Evolutionary conservation across 2,329 filamentous ascomycete genomes (phyloP), one percentile per base, ranked within the genome.

Genomic region (Botrytis squamosa): DNA sequence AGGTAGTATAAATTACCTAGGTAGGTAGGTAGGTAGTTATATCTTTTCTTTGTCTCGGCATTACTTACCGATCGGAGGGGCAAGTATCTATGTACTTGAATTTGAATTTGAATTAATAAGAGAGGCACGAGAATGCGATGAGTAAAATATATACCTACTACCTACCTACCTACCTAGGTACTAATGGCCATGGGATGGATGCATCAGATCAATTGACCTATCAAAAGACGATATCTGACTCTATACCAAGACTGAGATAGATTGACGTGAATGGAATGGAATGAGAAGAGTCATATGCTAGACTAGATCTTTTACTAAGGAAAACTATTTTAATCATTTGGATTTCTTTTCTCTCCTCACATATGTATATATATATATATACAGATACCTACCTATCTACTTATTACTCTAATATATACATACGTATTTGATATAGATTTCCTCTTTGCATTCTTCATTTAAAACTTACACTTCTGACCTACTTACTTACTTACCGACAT

Each of bases 261-360:
- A 55, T 55, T 55, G 49, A n/a, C 33, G 33, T 33, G 33, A n/a
- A n/a, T 52, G 10, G 49, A 12, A 52, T 25, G 49, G 10, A n/a
- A n/a, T 16, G 4, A 22, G 36, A 63, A 63, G 60, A 42, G 60
- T 63, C 60, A 63, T 63, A 63, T 63, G 60, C 60, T 63, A n/a
- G 36, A 62, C 36, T 40, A 25, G 25, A 63, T n/a, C 2, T 40
- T n/a, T n/a, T n/a, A 63, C 14, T n/a, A n/a, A 49, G 20, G 40
- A 42, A 64, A 64, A 64, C 7, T 44, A 44, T 64, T 29, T 44
- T 64, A 18, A 10, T 22, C 7, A 29, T 42, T 64, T 5, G 62
- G 5, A 22, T 18, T 63, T 63, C 33, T 9, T 40, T 18, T 44
- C 25, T 64, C 44, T 44, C 5, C 22, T 49, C 4, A 12, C 8